A percentile compares a stretch with the other conserved stretches of the same genome.
Evolutionary conservation across 306 rosid genomes (phyloP).

Genomic region (Trichosanthes cucumerina): DNA sequence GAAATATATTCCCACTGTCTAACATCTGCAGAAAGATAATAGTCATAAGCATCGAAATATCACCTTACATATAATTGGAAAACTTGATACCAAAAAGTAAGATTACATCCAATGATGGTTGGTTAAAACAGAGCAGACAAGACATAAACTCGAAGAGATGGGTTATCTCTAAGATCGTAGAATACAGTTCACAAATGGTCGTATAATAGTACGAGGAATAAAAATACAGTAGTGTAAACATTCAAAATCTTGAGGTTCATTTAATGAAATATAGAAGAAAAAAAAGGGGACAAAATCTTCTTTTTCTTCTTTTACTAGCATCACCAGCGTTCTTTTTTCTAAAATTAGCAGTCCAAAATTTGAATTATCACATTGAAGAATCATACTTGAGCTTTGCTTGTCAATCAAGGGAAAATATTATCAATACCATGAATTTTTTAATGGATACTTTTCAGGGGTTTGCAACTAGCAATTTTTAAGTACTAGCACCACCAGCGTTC

Average conservation of each 20-base stretch:
- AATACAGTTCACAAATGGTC: not conserved
- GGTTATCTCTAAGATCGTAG: not conserved
- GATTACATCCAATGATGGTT: not conserved
- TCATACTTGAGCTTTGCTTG: not conserved
- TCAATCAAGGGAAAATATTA: not conserved
- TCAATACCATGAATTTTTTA: not conserved
- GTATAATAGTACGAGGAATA: not conserved
- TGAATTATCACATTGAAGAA: not conserved
- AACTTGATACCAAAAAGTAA: not conserved
- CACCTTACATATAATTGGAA: not conserved
- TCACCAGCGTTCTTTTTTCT: not conserved
- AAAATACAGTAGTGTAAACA: not conserved
- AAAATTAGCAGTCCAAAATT: not conserved
- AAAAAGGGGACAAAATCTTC: not conserved
- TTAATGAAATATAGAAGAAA: not conserved
- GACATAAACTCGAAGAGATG: not conserved
- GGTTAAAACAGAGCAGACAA: not conserved
- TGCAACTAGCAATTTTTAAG: not conserved
- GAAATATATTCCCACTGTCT: slow-evolving; percentile 80
- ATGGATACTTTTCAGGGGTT: not conserved
- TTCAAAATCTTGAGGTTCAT: not conserved
- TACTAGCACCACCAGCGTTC: not conserved
- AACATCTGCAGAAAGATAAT: slow-evolving; percentile 36
- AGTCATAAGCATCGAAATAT: not conserved
- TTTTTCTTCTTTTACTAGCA: not conserved